These are phyloP conservation scores for Glycine soja DNA, from an alignment of 306 rosid species.

Conservation along the genomic window DNA sequence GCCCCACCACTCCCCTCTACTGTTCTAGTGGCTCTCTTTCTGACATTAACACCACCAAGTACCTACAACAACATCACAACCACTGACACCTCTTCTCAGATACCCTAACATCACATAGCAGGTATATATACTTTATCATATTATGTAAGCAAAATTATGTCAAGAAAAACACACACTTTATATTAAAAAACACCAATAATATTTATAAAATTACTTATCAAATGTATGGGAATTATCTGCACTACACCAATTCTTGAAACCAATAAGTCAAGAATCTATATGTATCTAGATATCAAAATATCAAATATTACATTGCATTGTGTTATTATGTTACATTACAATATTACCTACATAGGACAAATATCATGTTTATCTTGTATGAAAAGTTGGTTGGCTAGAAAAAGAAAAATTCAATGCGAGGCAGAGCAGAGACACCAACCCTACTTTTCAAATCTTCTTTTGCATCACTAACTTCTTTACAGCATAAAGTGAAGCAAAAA, in stretches of 20 bases:
- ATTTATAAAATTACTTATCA: too few species aligned
- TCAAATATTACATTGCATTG: background rate
- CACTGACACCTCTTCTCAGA: conserved; percentile 56
- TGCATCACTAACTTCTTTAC: conserved; percentile 51
- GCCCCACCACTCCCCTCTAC: conserved; percentile 57
- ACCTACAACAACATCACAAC: conserved; percentile 27
- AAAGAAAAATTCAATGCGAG: conserved; percentile 43
- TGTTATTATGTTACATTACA: background rate
- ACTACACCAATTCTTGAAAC: too few species aligned
- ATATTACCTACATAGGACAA: background rate
- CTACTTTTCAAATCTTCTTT: conserved; percentile 48
- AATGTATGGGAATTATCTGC: too few species aligned
- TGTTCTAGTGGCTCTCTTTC: conserved; percentile 51
- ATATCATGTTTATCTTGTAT: conserved; percentile 60
- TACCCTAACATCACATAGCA: conserved; percentile 54
- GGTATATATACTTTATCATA: background rate
- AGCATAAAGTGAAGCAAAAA: conserved; percentile 43
- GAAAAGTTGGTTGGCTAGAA: conserved; percentile 43
- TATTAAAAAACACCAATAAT: too few species aligned
- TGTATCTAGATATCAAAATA: background rate
- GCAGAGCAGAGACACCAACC: conserved; percentile 54
- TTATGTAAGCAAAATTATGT: too few species aligned
- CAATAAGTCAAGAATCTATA: background rate
- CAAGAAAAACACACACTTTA: too few species aligned
- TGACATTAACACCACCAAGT: too few species aligned